Base-by-base conservation (phyloP, 495 filamentous ascomycete species). In the Neurospora tetraspora region DNA sequence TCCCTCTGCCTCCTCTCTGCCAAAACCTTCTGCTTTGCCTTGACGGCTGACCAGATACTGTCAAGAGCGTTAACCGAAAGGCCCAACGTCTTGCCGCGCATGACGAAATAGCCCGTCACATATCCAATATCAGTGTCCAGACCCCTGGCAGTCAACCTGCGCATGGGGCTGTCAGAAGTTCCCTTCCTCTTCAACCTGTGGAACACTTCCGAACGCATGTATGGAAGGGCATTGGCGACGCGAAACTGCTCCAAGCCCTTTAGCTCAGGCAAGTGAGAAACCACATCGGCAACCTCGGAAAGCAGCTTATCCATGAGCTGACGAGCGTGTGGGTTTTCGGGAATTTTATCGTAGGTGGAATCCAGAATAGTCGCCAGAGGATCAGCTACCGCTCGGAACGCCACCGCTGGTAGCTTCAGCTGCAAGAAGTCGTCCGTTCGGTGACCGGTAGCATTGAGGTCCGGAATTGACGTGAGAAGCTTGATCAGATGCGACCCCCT, bases 101-200 rank as follows among this genome's bases (percentile, higher is more conserved):
- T 83, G 53, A 96, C 86, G 59, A 97, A 89, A 79, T 92, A 97
- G 14, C 94, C 94, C 80, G 94, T 96, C 74, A 93, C 82, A 76
- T 88, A 94, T 37, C 94, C 89, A 70, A 97, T 85, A 77, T 97
- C 94, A 0, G 91, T 93, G 38, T 82, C 75, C 73, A 81, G 82
- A 2, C 89, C 86, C 4, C 73, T 73, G 61, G 81, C 75, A 18
- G 90, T 80, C 77, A 91, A 88, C 73, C 87, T 84, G 39, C 90
- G 78, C 91, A 94, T 93, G 3, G 80, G 85, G 75, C 89, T 91
- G 45, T 85, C 81, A 72, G 91, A 88, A 9, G 80, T 75, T 2
- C 82, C 77, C 23, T 86, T 91, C 38, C 80, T 82, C 65, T 83
- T 79, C 43, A 85, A 70, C 72, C 74, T 78, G 53, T 65, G 72